These are phyloP conservation scores for Fallopia convolvulus DNA, from an alignment of 148 eudicot genomes.

Conservation along the genomic window DNA sequence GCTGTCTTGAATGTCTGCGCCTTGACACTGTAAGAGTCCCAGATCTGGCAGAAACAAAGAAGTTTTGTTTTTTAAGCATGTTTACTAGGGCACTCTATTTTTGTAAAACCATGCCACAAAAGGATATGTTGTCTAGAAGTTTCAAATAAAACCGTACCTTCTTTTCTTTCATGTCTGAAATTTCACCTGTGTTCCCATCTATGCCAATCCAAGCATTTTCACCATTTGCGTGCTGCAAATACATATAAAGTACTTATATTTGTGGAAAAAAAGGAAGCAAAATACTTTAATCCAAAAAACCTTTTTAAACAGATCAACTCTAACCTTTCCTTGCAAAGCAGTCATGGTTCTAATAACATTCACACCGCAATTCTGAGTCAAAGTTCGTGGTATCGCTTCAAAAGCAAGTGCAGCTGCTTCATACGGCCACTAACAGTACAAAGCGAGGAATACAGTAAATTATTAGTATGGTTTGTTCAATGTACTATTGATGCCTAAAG, in stretches of 20 bases:
- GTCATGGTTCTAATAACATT: conserved; percentile 95
- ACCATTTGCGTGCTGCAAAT: conserved; percentile 70
- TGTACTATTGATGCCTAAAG: not conserved
- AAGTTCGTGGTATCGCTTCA: conserved; percentile 88
- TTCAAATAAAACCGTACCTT: conserved; percentile 34
- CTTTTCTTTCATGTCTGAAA: conserved; percentile 76
- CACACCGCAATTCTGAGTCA: conserved; percentile 95
- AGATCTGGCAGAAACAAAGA: conserved; percentile 38
- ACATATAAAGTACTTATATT: not conserved
- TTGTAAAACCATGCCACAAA: not conserved
- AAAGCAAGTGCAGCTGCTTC: conserved; percentile 98
- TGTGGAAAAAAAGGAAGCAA: not conserved
- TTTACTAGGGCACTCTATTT: too few species aligned
- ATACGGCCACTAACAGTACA: conserved; percentile 74
- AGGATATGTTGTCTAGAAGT: not conserved
- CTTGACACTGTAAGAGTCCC: conserved; percentile 92
- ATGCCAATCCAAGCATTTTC: conserved; percentile 95
- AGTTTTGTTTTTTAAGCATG: too few species aligned
- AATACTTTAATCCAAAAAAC: too few species aligned
- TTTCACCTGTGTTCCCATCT: conserved; percentile 87
- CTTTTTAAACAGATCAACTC: not conserved
- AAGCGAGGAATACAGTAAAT: not conserved
- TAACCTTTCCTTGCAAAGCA: conserved; percentile 88
- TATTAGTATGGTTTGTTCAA: not conserved
- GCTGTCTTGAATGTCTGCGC: conserved; percentile 93